Base-by-base conservation (phyloP, 2,329 filamentous ascomycete genomes). In the Metarhizium anisopliae region DNA sequence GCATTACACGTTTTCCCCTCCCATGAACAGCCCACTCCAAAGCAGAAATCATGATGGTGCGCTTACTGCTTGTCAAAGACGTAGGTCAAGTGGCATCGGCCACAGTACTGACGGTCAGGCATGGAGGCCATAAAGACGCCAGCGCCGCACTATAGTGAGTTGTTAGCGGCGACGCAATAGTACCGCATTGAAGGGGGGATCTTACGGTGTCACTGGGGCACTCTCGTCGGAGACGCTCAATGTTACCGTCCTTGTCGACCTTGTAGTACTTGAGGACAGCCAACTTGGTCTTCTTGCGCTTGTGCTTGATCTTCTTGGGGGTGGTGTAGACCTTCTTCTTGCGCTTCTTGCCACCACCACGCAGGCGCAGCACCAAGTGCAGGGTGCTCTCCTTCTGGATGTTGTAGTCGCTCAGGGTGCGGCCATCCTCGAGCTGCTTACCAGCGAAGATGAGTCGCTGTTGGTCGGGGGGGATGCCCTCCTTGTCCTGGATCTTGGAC, bases 251-350 rank as follows among this genome's bases (percentile, higher is more conserved):
- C 70, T 89, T 90, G 78, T 97, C 94, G 70, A 99, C 94, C 90
- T 99, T 99, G 90, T 99, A 99, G 90, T 99, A 99, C 88, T 99
- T 99, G 78, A 99, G 92, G 69, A 99, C 93, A 72, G 94, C 94
- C 77, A 99, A 83, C 89, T 99, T 99, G 86, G 89, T 96, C 93
- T 99, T 99, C 91, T 97, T 99, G 84, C 91, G 89, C 92, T 99
- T 99, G 88, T 99, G 94, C 94, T 99, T 99, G 89, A 99, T 99
- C 91, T 99, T 99, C 92, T 99, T 99, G 77, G 94, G 94, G 72
- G 94, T 99, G 76, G 90, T 97, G 89, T 99, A 99, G 69, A 99
- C 94, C 92, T 99, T 99, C 91, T 96, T 96, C 90, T 99, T 99
- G 80, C 95, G 87, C 90, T 97, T 96, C 91, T 99, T 99, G 75